A percentile compares a stretch with the other conserved stretches of the same genome.
Conservation (phyloP, 2,329 filamentous ascomycete genomes). For the Calonectria montana region DNA sequence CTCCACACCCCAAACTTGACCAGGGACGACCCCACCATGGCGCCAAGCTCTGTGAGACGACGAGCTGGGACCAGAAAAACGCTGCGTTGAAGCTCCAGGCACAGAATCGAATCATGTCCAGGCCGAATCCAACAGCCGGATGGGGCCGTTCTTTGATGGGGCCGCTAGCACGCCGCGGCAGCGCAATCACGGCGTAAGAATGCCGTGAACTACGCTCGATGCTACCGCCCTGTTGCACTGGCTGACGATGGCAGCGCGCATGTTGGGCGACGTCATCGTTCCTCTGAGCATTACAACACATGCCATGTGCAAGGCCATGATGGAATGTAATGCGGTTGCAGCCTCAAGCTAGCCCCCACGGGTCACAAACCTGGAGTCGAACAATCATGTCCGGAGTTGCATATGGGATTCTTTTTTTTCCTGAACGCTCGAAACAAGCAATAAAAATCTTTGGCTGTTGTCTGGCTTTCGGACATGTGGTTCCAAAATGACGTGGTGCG, state of each 20-base stretch:
- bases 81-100: background rate
- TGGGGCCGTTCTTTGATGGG: background rate
- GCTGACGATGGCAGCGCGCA: background rate
- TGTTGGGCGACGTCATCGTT: conserved; percentile 26
- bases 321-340: background rate
- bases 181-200: background rate
- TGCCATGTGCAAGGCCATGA: conserved; percentile 10
- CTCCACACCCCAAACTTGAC: conserved; percentile 13
- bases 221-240: background rate
- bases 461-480: conserved; percentile 27
- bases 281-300: background rate
- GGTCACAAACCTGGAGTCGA: background rate
- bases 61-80: background rate
- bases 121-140: conserved; percentile 2
- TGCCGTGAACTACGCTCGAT: conserved; percentile 3
- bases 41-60: conserved; percentile 14
- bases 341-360: background rate
- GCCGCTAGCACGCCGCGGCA: background rate
- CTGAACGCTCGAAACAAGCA: background rate
- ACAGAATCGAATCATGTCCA: background rate
- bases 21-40: conserved; percentile 17
- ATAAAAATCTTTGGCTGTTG: conserved; percentile 8
- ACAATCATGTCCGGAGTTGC: conserved; percentile 14
- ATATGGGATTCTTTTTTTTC: background rate
- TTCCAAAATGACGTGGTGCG: conserved; percentile 34